These are phyloP conservation scores for Fusarium haematococcum DNA, from an alignment of 2,329 filamentous ascomycete genomes.

Conservation along the genomic window DNA sequence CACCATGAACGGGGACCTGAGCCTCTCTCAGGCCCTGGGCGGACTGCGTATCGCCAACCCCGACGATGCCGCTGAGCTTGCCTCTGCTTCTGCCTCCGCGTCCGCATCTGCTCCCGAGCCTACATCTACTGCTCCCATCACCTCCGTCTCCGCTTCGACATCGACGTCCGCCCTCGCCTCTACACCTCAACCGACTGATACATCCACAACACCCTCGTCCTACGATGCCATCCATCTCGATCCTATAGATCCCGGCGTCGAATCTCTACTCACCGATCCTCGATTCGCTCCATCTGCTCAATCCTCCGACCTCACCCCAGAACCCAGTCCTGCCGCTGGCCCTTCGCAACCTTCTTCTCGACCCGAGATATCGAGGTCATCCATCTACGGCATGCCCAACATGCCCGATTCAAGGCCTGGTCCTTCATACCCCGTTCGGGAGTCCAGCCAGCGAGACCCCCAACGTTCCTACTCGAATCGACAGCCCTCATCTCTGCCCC, in stretches of 20 bases:
- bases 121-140: constrained; percentile 21
- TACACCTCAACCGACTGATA: constrained; percentile 31
- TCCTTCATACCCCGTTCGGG: constrained; percentile 66
- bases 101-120: constrained; percentile 37
- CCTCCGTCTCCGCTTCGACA: constrained; percentile 27
- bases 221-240: constrained; percentile 42
- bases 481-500: constrained; percentile 59
- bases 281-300: constrained; percentile 31
- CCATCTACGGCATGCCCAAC: constrained; percentile 65
- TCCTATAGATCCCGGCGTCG: constrained; percentile 37
- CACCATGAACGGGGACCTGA: constrained; percentile 91
- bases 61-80: constrained; percentile 72
- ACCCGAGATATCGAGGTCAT: constrained; percentile 52
- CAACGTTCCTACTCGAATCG: constrained; percentile 71
- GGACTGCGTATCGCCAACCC: constrained; percentile 97
- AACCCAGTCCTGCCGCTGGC: constrained; percentile 22
- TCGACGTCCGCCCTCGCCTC: constrained; percentile 27
- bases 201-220: constrained; percentile 31
- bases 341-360: constrained; percentile 31
- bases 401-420: constrained; percentile 74
- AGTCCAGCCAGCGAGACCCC: constrained; percentile 74
- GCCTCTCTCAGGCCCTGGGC: constrained; percentile 90
- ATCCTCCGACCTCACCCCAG: constrained; percentile 27
- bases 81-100: constrained; percentile 40
- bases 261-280: constrained; percentile 38